Base-by-base conservation (phyloP, 23 red algal genomes). In the Gracilaria domingensis region DNA sequence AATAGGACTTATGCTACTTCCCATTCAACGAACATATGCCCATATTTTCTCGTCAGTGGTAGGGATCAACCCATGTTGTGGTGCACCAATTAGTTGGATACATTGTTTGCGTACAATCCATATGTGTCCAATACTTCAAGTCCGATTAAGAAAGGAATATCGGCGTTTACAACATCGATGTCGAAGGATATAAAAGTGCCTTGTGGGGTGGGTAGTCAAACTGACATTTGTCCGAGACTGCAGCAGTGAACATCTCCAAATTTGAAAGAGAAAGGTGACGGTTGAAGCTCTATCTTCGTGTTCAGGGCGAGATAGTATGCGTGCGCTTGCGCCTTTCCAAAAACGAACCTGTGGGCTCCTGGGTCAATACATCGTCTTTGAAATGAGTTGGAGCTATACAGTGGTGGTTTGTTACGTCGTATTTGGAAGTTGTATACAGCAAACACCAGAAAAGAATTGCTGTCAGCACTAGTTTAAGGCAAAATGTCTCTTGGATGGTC, bases 21-120 rank as follows among this genome's bases (percentile, higher is more conserved):
- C 75, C 88, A 92, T 18, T 53, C 76, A 2, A 92, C 42, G 53
- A 74, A 92, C 38, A 75, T 47, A 51, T 92, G 88, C 2, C 88
- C 88, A 39, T 74, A 34, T 21, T 92, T 92, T 13, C 86, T 44
- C 4, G 4, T 29, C 1, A 62, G 24, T 4, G 59, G 26, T 18
- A 62, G 6, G 13, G 59, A 62, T 5, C 59, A 55, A 30, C 23
- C 26, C 26, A 29, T 62, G 12, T 8, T 30, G 24, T 62, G 59
- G 26, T 62, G 59, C 13, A 62, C 59, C 5, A 62, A 24, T 18
- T 62, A 6, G 12, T 62, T 62, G 1, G 51, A 14, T 2, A 83
- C 80, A 61, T 59, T 83, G 80, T 83, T 35, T 8, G 37, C 80
- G 21, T 61, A 56, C 36, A 83, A 7, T 2, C n/a, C 40, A 21